Evolutionary conservation across 1,139 yeast species (phyloP).

Genomic region (Suhomyces yuchorum): DNA sequence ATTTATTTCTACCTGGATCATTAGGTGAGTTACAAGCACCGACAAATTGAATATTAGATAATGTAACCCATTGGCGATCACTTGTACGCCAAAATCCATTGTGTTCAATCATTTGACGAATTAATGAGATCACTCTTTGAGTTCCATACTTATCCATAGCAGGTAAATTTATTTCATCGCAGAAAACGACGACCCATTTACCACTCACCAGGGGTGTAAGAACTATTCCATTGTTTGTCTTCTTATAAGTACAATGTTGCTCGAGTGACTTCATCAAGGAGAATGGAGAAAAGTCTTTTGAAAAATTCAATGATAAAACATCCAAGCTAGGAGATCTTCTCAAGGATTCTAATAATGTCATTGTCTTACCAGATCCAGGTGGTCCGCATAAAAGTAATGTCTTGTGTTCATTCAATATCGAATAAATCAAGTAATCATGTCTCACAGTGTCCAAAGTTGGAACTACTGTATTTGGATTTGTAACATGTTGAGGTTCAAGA

Average conservation of each 20-base stretch:
- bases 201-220: conserved; percentile 66
- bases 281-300: conserved; percentile 74
- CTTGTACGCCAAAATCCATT: conserved; percentile 75
- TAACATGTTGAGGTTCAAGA: conserved; percentile 65
- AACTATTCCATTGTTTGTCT: conserved; percentile 51
- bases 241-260: conserved; percentile 67
- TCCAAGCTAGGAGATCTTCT: conserved; percentile 60
- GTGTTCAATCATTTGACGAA: conserved; percentile 75
- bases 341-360: conserved; percentile 77
- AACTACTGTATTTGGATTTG: conserved; percentile 64
- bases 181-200: conserved; percentile 79
- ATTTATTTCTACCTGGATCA: conserved; percentile 69
- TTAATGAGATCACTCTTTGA: conserved; percentile 70
- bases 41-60: conserved; percentile 75
- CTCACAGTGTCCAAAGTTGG: conserved; percentile 80
- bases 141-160: conserved; percentile 73
- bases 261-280: conserved; percentile 67
- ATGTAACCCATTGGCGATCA: conserved; percentile 64
- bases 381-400: conserved; percentile 89
- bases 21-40: conserved; percentile 95
- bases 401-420: conserved; percentile 57
- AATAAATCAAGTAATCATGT: conserved; percentile 63
- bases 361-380: conserved; percentile 97
- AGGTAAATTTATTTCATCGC: conserved; percentile 92
- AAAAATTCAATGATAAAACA: conserved; percentile 73